Percentiles rank a stretch among this genome's conserved stretches.
phyloP scores from a whole-genome alignment of 805 yeast species.

The Myxozyma mucilagina region DNA sequence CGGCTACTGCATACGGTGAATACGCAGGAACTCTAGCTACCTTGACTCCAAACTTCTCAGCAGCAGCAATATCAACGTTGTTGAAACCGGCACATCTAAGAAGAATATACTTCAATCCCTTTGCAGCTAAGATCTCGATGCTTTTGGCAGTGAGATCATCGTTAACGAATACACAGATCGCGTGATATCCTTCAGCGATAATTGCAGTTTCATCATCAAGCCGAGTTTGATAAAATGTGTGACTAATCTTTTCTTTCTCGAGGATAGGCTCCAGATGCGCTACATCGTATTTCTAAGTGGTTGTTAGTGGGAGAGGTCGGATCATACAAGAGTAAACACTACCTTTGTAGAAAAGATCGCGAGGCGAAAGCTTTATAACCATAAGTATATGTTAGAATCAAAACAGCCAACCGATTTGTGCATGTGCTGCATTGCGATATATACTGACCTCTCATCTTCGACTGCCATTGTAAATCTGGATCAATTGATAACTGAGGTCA shows the following conservation, averaged over 20 bases:
- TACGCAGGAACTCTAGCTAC: constrained; percentile 38
- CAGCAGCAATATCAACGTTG: constrained; percentile 35
- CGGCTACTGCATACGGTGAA: constrained; percentile 38
- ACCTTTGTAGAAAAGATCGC: constrained; percentile 35
- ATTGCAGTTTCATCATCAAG: constrained; percentile 32
- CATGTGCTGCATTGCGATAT: too few species aligned
- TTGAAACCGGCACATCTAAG: constrained; percentile 37
- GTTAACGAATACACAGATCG: constrained; percentile 35
- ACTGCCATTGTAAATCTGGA: too few species aligned
- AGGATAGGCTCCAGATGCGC: constrained; percentile 30
- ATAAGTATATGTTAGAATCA: not conserved
- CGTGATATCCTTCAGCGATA: constrained; percentile 32
- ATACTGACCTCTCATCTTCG: too few species aligned
- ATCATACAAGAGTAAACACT: not conserved
- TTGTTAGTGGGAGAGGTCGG: not conserved
- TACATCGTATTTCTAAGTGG: constrained; percentile 28
- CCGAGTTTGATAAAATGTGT: constrained; percentile 19
- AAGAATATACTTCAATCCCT: constrained; percentile 31
- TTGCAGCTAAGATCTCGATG: constrained; percentile 25
- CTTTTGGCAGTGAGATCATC: constrained; percentile 26
- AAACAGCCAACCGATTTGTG: not conserved
- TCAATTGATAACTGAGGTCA: too few species aligned
- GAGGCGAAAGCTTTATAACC: not conserved
- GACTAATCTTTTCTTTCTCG: constrained; percentile 14
- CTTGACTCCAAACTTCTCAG: constrained; percentile 27